These are phyloP conservation scores for Nectriaceae sp. DNA, from an alignment of 2,329 filamentous ascomycete species.

Conservation along the genomic window DNA sequence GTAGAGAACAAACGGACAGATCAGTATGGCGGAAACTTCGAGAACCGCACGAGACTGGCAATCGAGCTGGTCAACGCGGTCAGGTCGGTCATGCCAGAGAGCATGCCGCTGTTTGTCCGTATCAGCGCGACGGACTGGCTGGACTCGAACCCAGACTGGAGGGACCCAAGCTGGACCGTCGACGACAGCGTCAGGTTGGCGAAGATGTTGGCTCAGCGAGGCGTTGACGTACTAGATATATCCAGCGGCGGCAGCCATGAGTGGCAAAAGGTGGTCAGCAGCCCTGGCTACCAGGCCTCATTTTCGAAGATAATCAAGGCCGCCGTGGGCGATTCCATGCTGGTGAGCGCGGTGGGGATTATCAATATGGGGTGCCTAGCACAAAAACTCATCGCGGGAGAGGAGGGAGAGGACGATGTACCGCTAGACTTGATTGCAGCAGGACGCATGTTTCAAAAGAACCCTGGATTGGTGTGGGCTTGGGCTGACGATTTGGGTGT, in stretches of 20 bases:
- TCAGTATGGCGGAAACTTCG: constrained; percentile 66
- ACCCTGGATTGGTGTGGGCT: constrained; percentile 54
- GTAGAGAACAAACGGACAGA: constrained; percentile 68
- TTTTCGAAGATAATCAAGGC: constrained; percentile 72
- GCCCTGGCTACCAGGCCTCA: constrained; percentile 68
- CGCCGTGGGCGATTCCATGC: constrained; percentile 61
- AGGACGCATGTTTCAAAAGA: constrained; percentile 58
- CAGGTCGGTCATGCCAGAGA: constrained; percentile 61
- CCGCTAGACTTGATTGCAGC: constrained; percentile 52
- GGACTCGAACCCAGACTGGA: constrained; percentile 54
- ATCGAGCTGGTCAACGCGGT: constrained; percentile 68
- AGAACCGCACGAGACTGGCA: constrained; percentile 69
- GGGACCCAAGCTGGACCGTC: constrained; percentile 65
- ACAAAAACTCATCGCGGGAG: constrained; percentile 48
- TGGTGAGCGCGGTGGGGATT: constrained; percentile 48
- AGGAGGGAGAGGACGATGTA: no score
- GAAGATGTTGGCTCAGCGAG: constrained; percentile 60
- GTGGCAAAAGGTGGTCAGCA: constrained; percentile 47
- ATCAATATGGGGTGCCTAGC: constrained; percentile 49
- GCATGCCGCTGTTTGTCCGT: constrained; percentile 72
- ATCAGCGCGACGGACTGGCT: constrained; percentile 76
- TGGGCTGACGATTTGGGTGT: constrained; percentile 57
- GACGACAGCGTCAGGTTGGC: constrained; percentile 66
- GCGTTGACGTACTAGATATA: constrained; percentile 76
- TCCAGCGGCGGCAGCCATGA: constrained; percentile 66